These are phyloP conservation scores for Acaromyces ingoldii DNA, from an alignment of 1,284 basidiomycete species.

Conservation along the genomic window DNA sequence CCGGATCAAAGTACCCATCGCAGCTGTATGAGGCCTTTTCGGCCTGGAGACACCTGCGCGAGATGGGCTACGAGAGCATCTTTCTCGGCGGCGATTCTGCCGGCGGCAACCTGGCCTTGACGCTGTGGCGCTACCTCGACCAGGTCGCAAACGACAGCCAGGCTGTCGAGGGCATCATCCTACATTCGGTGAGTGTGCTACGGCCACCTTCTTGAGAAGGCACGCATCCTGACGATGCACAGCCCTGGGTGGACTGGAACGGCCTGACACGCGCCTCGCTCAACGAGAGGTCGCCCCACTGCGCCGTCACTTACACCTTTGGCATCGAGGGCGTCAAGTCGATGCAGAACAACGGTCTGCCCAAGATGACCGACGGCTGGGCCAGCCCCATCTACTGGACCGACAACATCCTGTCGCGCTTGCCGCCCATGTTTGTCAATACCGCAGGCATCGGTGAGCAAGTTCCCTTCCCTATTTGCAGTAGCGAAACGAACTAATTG, in stretches of 20 bases:
- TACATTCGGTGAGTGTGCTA: constrained; percentile 5
- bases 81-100: constrained; percentile 45
- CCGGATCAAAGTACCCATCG: constrained; percentile 32
- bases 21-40: constrained; percentile 38
- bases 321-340: not conserved
- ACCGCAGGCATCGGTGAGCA: not conserved
- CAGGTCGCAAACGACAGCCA: not conserved
- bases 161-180: not conserved
- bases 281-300: not conserved
- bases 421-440: not conserved
- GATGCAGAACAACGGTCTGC: not conserved
- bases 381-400: not conserved
- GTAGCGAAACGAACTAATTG: not conserved
- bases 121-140: not conserved
- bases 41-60: constrained; percentile 37
- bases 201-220: not conserved
- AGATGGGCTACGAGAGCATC: constrained; percentile 43
- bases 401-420: not conserved
- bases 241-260: not conserved
- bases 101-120: constrained; percentile 14
- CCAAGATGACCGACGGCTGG: not conserved
- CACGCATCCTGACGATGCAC: not conserved
- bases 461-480: not conserved
- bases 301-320: not conserved
- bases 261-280: not conserved